A percentile compares a stretch with the other conserved stretches of the same genome.
Conservation (phyloP, 345 rosid genomes). For the Sonneratia caseolaris region DNA sequence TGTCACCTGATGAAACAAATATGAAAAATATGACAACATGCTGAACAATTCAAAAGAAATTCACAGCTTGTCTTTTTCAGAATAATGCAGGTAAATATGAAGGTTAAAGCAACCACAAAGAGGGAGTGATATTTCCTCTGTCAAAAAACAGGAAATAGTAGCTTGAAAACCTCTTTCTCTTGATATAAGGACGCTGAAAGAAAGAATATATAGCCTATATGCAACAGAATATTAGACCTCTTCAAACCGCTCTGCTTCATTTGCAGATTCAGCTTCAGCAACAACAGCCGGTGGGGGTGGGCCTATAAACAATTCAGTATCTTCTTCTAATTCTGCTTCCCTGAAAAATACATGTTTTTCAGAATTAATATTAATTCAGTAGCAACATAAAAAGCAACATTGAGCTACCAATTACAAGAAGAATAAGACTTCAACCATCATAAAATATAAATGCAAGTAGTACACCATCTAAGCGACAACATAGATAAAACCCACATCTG, state of each 20-base stretch:
- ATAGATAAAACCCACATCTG: neutral
- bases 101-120: neutral
- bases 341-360: conserved; percentile 24
- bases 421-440: neutral
- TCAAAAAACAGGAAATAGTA: neutral
- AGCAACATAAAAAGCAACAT: neutral
- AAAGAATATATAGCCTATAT: neutral
- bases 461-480: neutral
- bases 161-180: neutral
- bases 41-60: conserved; percentile 6
- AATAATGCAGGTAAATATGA: neutral
- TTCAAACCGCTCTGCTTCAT: conserved; percentile 95
- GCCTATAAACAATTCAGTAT: conserved; percentile 66
- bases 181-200: neutral
- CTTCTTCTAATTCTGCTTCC: conserved; percentile 82
- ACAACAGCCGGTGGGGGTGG: conserved; percentile 87
- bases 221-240: conserved; percentile 40
- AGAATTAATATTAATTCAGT: neutral
- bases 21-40: conserved; percentile 3
- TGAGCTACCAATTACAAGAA: neutral
- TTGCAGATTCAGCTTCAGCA: conserved; percentile 80
- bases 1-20: conserved; percentile 43
- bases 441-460: neutral
- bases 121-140: neutral
- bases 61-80: neutral